Conservation (phyloP, 345 rosid genomes). For the Stellera chamaejasme region DNA sequence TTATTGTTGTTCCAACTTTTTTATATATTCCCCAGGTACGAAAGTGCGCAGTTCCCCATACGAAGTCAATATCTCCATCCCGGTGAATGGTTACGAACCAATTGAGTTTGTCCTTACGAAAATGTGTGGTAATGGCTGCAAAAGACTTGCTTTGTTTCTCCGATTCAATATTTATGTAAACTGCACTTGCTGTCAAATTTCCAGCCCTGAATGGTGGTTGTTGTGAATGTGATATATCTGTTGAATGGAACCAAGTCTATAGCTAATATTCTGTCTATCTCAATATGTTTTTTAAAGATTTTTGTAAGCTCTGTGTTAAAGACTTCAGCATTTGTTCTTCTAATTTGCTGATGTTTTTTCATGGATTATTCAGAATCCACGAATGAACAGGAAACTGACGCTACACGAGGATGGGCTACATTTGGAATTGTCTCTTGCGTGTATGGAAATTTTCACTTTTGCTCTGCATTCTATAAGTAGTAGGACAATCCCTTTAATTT, state of each 20-base stretch:
- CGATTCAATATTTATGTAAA: too few species aligned
- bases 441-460: conserved; percentile 32
- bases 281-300: too few species aligned
- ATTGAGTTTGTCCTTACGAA: conserved; percentile 78
- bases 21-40: conserved; percentile 42
- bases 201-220: neutral
- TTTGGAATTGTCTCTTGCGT: conserved; percentile 88
- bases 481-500: neutral
- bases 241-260: too few species aligned
- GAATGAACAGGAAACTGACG: conserved; percentile 49
- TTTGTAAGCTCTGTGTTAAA: too few species aligned
- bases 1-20: neutral
- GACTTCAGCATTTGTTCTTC: too few species aligned
- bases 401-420: conserved; percentile 78
- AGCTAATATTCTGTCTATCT: too few species aligned
- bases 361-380: conserved; percentile 41
- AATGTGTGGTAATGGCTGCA: conserved; percentile 47
- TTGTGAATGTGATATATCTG: too few species aligned
- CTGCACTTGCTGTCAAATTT: neutral
- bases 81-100: conserved; percentile 73
- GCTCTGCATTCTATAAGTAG: neutral
- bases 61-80: conserved; percentile 70
- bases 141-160: too few species aligned
- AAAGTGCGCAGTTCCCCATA: conserved; percentile 46
- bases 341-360: conserved; percentile 2